Conservation (phyloP, 306 rosid genomes). For the Vigna angularis region DNA sequence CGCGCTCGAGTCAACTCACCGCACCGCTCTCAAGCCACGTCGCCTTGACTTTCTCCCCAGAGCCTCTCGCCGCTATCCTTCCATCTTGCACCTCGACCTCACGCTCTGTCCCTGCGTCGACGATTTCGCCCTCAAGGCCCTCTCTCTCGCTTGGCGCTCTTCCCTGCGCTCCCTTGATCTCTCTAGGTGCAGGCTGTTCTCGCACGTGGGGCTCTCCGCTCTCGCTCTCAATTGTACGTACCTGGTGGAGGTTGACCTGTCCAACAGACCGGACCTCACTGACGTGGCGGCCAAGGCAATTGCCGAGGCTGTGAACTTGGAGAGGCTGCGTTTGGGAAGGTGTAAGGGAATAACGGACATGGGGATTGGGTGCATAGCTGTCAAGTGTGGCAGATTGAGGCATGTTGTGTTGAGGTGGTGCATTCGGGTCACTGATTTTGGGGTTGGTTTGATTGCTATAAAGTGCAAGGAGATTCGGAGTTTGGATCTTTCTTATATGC, state of each 20-base stretch:
- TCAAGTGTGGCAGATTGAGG: constrained; percentile 65
- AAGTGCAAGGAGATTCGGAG: constrained; percentile 69
- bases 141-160: constrained; percentile 47
- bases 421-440: constrained; percentile 65
- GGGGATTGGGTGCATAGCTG: constrained; percentile 83
- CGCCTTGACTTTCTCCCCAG: constrained; percentile 56
- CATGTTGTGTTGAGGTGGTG: constrained; percentile 71
- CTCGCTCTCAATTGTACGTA: constrained; percentile 55
- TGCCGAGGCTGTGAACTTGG: constrained; percentile 68
- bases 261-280: constrained; percentile 62
- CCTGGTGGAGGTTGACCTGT: constrained; percentile 68
- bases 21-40: constrained; percentile 66
- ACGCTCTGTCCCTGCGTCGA: constrained; percentile 69
- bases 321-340: constrained; percentile 67
- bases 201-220: constrained; percentile 55
- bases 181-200: constrained; percentile 61
- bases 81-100: constrained; percentile 57
- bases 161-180: constrained; percentile 58
- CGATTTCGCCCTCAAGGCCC: constrained; percentile 42
- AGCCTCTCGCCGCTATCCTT: constrained; percentile 54
- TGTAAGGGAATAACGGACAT: constrained; percentile 72
- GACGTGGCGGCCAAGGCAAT: constrained; percentile 62
- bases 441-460: constrained; percentile 69
- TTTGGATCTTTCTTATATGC: constrained; percentile 83
- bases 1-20: constrained; percentile 64